A percentile compares a stretch with the other conserved stretches of the same genome.
These are phyloP conservation scores for Epichloe sp. DNA, from an alignment of 2,329 filamentous ascomycete genomes.

Conservation along the genomic window DNA sequence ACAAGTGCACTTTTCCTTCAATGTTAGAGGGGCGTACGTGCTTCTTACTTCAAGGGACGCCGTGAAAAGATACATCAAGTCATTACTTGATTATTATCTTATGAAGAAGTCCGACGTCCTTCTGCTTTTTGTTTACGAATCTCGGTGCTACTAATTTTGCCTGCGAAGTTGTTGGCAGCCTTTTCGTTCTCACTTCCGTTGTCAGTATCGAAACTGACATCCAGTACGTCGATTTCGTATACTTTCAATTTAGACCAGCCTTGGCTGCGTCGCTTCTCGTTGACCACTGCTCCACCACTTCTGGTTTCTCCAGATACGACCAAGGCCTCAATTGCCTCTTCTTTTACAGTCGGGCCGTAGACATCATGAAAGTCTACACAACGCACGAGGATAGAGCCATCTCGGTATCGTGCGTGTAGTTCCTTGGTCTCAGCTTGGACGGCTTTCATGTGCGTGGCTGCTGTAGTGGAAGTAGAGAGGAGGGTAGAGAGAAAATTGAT, in stretches of 20 bases:
- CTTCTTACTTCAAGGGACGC: no score
- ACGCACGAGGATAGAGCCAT: constrained; percentile 50
- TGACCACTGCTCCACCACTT: constrained; percentile 71
- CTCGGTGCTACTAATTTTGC: constrained; percentile 85
- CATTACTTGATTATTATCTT: neutral
- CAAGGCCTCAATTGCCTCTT: constrained; percentile 63
- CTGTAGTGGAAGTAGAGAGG: constrained; percentile 25
- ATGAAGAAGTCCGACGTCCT: neutral
- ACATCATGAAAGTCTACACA: constrained; percentile 79
- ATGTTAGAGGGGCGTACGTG: no score
- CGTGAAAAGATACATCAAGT: no score
- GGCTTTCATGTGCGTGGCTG: constrained; percentile 5
- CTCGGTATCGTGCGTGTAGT: constrained; percentile 39
- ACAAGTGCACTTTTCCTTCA: no score
- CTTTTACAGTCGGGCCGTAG: constrained; percentile 81
- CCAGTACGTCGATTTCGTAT: constrained; percentile 82
- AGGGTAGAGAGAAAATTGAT: constrained; percentile 61
- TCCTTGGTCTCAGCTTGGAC: constrained; percentile 11
- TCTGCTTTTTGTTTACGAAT: constrained; percentile 41
- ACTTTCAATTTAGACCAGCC: constrained; percentile 66
- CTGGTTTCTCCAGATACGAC: constrained; percentile 84
- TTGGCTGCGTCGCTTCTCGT: constrained; percentile 62
- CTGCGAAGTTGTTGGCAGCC: constrained; percentile 48
- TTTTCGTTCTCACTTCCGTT: constrained; percentile 22
- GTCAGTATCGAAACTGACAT: constrained; percentile 37